These are phyloP conservation scores for Cudoniella acicularis DNA, from an alignment of 495 filamentous ascomycete species.

Conservation along the genomic window DNA sequence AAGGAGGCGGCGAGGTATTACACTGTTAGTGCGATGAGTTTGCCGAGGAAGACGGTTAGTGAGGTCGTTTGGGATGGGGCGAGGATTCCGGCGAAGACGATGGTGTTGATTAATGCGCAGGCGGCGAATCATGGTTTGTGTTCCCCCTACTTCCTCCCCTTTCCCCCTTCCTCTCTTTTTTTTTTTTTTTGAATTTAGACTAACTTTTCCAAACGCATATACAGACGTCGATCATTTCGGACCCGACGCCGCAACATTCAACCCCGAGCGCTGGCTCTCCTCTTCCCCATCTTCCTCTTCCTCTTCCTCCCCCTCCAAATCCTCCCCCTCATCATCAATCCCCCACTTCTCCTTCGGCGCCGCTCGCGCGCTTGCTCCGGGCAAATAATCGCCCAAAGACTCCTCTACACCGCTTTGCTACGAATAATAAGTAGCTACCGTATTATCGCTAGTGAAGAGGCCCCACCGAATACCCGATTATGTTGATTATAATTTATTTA, in stretches of 20 bases:
- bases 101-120: conserved; percentile 56
- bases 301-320: no score
- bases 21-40: conserved; percentile 50
- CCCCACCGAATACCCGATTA: conserved; percentile 55
- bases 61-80: conserved; percentile 53
- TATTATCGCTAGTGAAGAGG: conserved; percentile 44
- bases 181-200: neutral
- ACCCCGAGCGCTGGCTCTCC: conserved; percentile 50
- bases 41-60: conserved; percentile 47
- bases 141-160: neutral
- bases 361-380: conserved; percentile 50
- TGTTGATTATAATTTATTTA: conserved; percentile 54
- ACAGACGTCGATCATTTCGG: conserved; percentile 50
- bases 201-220: neutral
- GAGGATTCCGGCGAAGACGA: conserved; percentile 50
- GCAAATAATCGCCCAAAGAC: conserved; percentile 44
- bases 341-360: conserved; percentile 50
- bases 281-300: conserved; percentile 23
- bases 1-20: conserved; percentile 55
- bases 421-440: conserved; percentile 46
- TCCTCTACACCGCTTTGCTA: conserved; percentile 47
- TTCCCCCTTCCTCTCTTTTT: conserved; percentile 2
- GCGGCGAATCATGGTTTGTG: conserved; percentile 53
- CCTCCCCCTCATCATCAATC: no score
- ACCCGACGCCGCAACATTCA: conserved; percentile 41